Evolutionary conservation across 495 filamentous ascomycete species (phyloP).

Genomic region (Hypomontagnella monticulosa): DNA sequence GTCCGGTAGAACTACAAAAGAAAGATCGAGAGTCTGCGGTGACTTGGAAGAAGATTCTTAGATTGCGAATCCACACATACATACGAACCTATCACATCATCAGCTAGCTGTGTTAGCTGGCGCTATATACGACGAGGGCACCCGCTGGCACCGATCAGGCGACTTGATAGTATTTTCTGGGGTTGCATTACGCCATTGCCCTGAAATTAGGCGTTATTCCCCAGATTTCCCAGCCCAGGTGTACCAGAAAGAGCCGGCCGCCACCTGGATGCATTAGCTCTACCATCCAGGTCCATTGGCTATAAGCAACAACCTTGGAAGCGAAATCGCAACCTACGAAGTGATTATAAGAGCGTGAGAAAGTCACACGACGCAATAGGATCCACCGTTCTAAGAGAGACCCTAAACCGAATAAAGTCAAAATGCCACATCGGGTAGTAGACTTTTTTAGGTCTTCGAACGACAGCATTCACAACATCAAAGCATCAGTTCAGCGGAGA

Average conservation of each 20-base stretch:
- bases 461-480: constrained; percentile 46
- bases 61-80: constrained; percentile 5
- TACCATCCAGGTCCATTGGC: neutral
- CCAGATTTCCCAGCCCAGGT: constrained; percentile 16
- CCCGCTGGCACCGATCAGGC: constrained; percentile 18
- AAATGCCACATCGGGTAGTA: constrained; percentile 62
- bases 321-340: constrained; percentile 10
- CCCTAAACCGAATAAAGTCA: constrained; percentile 27
- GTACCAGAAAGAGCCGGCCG: constrained; percentile 3
- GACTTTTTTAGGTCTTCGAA: constrained; percentile 59
- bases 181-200: constrained; percentile 38
- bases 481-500: constrained; percentile 46
- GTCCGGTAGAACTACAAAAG: neutral
- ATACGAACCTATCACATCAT: neutral
- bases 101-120: constrained; percentile 7
- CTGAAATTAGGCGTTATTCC: constrained; percentile 34
- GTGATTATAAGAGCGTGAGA: neutral
- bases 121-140: neutral
- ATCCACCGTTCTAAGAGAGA: constrained; percentile 12
- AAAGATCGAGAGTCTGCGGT: constrained; percentile 1
- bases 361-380: constrained; percentile 12
- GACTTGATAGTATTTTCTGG: constrained; percentile 20
- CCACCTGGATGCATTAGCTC: constrained; percentile 38
- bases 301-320: neutral
- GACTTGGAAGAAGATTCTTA: neutral